Evolutionary conservation across 805 yeast genomes (phyloP), one percentile per base, ranked within the genome.

Genomic region (Sporopachydermia lactativora): DNA sequence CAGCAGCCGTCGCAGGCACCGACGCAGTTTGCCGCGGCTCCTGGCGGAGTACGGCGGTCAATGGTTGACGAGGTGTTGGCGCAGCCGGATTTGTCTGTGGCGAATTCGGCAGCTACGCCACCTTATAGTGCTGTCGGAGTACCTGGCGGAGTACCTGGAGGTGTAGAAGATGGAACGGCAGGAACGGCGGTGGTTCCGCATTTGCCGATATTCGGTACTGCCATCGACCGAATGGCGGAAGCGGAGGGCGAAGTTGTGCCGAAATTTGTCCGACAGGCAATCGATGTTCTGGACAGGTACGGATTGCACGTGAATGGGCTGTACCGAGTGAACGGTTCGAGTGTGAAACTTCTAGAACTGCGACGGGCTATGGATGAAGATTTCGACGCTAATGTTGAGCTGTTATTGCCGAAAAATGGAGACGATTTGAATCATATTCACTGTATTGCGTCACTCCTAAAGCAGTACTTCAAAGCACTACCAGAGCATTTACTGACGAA

Each of bases 171-270:
- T 13, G 34, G 41, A 8, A 45, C 43, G 15, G 13, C 17, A 8
- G 31, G 31, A 8, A 8, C 31, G n/a, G 31, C 31, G 8, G 31
- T 8, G n/a, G 8, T 8, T 24, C 31, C 8, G 31, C 59, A 58
- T 3, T 55, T 68, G 42, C 66, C 68, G 28, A 76, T 94, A 0
- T 92, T 84, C 60, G 96, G 96, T 0, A 75, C 79, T 0, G 79
- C 94, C 1, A 67, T 92, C n/a, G 94, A 81, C 43, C 74, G 68
- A 5, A 61, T 84, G 36, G 75, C 86, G 15, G 80, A 77, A 45
- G 76, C 71, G 49, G 96, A 94, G 46, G 89, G 86, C 41, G 95
- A 84, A 48, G 79, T 83, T 58, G 96, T 92, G 3, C 99, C 99
- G 1, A 70, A 81, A 14, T 73, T 92, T 39, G 98, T 92, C 6